These are phyloP conservation scores for Raphanus hybrid DNA, from an alignment of 441 rosid species.

Conservation along the genomic window DNA sequence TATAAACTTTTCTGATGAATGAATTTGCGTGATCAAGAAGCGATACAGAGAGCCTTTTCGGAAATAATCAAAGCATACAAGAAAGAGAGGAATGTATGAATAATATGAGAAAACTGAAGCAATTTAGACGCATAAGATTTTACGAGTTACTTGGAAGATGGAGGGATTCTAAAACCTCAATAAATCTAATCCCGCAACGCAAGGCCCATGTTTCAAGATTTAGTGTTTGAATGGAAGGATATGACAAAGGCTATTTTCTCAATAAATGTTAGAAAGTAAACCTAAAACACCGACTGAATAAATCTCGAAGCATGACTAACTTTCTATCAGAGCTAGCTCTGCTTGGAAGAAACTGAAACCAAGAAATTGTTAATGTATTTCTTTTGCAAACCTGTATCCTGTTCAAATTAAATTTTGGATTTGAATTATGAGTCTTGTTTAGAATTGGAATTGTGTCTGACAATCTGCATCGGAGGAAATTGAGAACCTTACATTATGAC, in stretches of 20 bases:
- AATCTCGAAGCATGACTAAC: slow-evolving; percentile 45
- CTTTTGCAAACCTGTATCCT: no score
- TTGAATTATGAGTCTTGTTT: neutral
- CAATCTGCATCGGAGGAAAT: neutral
- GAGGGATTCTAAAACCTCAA: neutral
- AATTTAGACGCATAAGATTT: neutral
- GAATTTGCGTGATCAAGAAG: neutral
- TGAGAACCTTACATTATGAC: neutral
- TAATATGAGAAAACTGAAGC: neutral
- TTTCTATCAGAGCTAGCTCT: slow-evolving; percentile 85
- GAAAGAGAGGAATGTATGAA: neutral
- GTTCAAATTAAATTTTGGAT: no score
- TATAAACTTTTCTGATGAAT: neutral
- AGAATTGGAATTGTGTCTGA: neutral
- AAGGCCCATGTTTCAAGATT: neutral
- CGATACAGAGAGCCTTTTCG: neutral
- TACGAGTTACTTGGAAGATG: neutral
- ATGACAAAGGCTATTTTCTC: no score
- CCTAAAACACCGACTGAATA: neutral
- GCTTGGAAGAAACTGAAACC: slow-evolving; percentile 97
- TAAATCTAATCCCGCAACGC: neutral
- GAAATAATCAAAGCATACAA: neutral
- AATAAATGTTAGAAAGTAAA: neutral
- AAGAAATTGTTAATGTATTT: slow-evolving; percentile 43
- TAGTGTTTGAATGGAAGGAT: no score